These are phyloP conservation scores for Eimeria tenella DNA, from an alignment of 169 alveolate species.

Conservation along the genomic window DNA sequence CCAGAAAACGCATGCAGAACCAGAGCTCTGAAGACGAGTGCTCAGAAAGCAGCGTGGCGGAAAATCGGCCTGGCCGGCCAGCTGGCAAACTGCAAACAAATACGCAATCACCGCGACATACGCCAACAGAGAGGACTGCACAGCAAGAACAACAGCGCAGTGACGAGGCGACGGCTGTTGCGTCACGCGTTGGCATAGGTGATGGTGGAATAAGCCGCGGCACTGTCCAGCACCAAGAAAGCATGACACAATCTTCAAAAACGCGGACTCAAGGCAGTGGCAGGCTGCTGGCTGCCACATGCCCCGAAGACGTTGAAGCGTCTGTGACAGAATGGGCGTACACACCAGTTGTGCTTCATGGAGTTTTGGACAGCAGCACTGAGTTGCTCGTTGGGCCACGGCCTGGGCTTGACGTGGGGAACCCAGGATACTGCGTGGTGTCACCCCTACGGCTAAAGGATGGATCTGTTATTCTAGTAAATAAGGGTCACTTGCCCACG, in stretches of 20 bases:
- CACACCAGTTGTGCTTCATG: conserved; percentile 79
- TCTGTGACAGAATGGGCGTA: conserved; percentile 80
- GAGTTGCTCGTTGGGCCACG: conserved; percentile 90
- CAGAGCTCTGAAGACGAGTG: background rate
- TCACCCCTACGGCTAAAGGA: conserved; percentile 88
- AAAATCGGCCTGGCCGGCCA: background rate
- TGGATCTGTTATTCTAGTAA: conserved; percentile 88
- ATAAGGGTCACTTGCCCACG: conserved; percentile 87
- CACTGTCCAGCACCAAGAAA: conserved; percentile 54
- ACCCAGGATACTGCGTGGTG: conserved; percentile 86
- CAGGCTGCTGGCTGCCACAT: conserved; percentile 35
- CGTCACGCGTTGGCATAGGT: conserved; percentile 78
- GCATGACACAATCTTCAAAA: background rate
- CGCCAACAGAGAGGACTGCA: background rate
- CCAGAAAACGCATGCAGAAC: background rate
- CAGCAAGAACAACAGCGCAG: background rate
- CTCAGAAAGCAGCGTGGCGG: background rate
- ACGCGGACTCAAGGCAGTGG: conserved; percentile 38
- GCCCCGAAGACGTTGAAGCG: background rate
- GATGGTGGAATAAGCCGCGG: background rate
- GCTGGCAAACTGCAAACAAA: background rate
- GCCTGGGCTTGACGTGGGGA: conserved; percentile 80
- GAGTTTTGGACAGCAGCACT: conserved; percentile 89
- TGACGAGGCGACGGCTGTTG: conserved; percentile 71
- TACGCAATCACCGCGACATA: background rate